Evolutionary conservation across 257 asterid genomes (phyloP).

Genomic region (Scutellaria minor): DNA sequence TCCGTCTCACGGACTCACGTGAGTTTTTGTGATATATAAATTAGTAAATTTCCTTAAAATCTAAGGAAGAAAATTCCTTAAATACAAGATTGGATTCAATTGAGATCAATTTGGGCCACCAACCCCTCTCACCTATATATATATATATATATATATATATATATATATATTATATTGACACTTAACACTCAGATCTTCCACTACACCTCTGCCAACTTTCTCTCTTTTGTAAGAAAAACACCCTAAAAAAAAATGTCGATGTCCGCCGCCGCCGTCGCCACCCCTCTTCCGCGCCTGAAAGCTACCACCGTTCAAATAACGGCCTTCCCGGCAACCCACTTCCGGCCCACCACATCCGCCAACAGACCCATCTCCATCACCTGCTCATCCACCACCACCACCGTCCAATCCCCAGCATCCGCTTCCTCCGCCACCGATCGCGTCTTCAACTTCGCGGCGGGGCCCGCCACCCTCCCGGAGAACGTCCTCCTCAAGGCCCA

Average conservation of each 20-base stretch:
- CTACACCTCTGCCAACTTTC: slow-evolving; percentile 6
- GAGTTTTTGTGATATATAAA: too few species aligned
- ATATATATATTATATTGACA: neutral
- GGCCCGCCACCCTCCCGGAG: slow-evolving; percentile 91
- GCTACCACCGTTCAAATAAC: slow-evolving; percentile 50
- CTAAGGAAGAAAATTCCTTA: neutral
- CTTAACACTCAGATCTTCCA: slow-evolving; percentile 23
- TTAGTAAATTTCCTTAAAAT: neutral
- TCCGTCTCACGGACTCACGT: too few species aligned
- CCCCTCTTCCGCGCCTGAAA: slow-evolving; percentile 42
- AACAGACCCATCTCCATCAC: slow-evolving; percentile 45
- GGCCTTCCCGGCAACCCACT: slow-evolving; percentile 49
- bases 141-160: neutral
- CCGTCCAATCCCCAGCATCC: slow-evolving; percentile 49
- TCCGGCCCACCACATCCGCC: slow-evolving; percentile 34
- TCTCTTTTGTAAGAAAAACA: neutral
- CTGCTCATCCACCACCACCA: slow-evolving; percentile 53
- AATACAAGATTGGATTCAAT: neutral
- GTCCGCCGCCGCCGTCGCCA: slow-evolving; percentile 51
- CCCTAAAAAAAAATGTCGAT: slow-evolving; percentile 28
- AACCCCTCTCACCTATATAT: slow-evolving; percentile 11
- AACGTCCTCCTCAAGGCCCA: slow-evolving; percentile 84
- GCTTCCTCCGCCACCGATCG: slow-evolving; percentile 65
- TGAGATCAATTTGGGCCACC: slow-evolving; percentile 13
- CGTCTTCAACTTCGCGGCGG: slow-evolving; percentile 95